phyloP scores from a whole-genome alignment of 805 yeast species.

The Yarrowia sp. region DNA sequence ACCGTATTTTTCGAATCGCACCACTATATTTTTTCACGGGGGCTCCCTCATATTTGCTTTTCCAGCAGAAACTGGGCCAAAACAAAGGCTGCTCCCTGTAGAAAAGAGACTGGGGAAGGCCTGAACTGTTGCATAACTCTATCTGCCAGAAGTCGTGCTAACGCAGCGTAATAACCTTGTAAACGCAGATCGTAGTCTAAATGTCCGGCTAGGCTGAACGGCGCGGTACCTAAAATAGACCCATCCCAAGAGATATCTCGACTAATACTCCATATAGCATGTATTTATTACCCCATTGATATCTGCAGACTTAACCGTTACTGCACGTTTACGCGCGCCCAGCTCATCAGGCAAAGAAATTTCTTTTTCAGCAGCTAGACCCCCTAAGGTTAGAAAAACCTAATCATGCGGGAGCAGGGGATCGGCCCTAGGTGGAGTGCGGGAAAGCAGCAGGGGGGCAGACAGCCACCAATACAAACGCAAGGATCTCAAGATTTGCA shows the following conservation, averaged over 20 bases:
- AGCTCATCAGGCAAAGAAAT: neutral
- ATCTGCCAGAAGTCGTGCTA: neutral
- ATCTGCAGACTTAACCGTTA: no score
- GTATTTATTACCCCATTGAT: no score
- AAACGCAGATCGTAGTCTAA: neutral
- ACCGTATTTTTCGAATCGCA: neutral
- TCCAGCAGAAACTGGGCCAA: no score
- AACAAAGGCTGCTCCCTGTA: neutral
- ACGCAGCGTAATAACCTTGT: neutral
- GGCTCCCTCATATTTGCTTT: neutral
- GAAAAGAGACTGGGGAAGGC: neutral
- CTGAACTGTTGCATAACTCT: neutral
- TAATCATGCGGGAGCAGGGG: conserved; percentile 21
- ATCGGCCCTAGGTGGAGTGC: conserved; percentile 5
- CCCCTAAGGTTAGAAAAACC: neutral
- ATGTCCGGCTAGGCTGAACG: neutral
- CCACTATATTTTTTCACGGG: neutral
- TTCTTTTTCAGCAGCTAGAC: neutral
- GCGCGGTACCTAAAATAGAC: neutral
- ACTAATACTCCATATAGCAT: no score
- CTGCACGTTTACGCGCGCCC: neutral
- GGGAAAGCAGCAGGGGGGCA: conserved; percentile 23
- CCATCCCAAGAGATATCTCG: no score
- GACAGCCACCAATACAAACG: no score
- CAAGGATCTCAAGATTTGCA: no score